These are phyloP conservation scores for Xerocomellus intermedius DNA, from an alignment of 768 basidiomycete genomes.

Conservation along the genomic window DNA sequence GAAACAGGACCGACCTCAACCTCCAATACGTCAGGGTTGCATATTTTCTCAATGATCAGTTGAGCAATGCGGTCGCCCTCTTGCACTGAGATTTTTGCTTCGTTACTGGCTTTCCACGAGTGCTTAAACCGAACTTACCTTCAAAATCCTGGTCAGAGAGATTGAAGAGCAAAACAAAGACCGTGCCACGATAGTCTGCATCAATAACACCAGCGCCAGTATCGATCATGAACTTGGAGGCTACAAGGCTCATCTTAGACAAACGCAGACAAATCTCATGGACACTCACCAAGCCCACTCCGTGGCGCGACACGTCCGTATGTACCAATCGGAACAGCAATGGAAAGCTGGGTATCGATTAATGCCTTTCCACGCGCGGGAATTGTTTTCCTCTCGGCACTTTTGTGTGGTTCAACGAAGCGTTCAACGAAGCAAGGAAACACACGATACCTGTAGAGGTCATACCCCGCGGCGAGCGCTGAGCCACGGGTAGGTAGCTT, in stretches of 20 bases:
- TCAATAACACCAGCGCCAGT: slow-evolving; percentile 98
- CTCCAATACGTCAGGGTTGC: slow-evolving; percentile 80
- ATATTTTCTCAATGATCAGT: slow-evolving; percentile 88
- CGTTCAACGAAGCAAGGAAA: neutral
- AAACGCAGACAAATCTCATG: neutral
- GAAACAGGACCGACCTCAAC: slow-evolving; percentile 58
- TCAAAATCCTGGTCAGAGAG: slow-evolving; percentile 86
- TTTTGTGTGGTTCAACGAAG: slow-evolving; percentile 29
- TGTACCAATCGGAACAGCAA: slow-evolving; percentile 90
- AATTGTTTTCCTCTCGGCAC: slow-evolving; percentile 80
- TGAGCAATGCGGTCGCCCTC: slow-evolving; percentile 97
- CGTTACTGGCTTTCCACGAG: neutral
- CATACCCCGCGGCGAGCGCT: slow-evolving; percentile 87
- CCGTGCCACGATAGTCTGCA: slow-evolving; percentile 89
- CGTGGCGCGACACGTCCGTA: slow-evolving; percentile 97
- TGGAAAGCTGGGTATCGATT: slow-evolving; percentile 86
- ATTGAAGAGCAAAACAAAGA: slow-evolving; percentile 94
- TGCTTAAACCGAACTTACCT: slow-evolving; percentile 42
- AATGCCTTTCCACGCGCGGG: slow-evolving; percentile 92
- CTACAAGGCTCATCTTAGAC: slow-evolving; percentile 39
- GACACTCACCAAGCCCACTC: slow-evolving; percentile 81
- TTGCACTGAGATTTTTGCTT: slow-evolving; percentile 53
- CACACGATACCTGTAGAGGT: slow-evolving; percentile 74
- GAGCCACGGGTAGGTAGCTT: slow-evolving; percentile 86
- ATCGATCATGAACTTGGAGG: slow-evolving; percentile 96